phyloP scores from a whole-genome alignment of 148 eudicot species.

The Camellia granthamiana region DNA sequence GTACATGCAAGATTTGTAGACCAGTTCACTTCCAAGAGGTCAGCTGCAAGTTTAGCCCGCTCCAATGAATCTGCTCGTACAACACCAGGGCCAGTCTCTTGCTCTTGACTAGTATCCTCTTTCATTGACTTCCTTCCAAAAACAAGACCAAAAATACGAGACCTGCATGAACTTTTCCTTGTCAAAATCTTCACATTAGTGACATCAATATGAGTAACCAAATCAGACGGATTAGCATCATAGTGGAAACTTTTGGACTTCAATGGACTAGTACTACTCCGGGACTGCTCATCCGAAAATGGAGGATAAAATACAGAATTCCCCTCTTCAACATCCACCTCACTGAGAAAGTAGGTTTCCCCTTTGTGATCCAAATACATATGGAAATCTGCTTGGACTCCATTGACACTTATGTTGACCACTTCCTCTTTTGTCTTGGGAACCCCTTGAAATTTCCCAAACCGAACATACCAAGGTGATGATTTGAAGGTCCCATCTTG shows the following conservation, averaged over 20 bases:
- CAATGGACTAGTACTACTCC: slow-evolving; percentile 27
- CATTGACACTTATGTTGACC: slow-evolving; percentile 70
- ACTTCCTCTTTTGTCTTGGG: slow-evolving; percentile 71
- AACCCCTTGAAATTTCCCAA: slow-evolving; percentile 95
- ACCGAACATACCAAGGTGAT: slow-evolving; percentile 93
- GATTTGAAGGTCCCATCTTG: slow-evolving; percentile 84
- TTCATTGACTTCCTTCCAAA: slow-evolving; percentile 55
- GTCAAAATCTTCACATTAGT: slow-evolving; percentile 32
- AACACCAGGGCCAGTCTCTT: slow-evolving; percentile 28
- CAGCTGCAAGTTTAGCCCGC: slow-evolving; percentile 90
- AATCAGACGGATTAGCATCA: slow-evolving; percentile 20
- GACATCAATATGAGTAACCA: slow-evolving; percentile 40
- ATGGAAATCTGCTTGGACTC: slow-evolving; percentile 62
- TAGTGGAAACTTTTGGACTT: slow-evolving; percentile 53
- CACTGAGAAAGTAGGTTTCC: slow-evolving; percentile 70
- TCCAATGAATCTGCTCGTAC: slow-evolving; percentile 48
- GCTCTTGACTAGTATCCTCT: slow-evolving; percentile 30
- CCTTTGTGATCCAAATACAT: slow-evolving; percentile 88
- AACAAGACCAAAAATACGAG: slow-evolving; percentile 63
- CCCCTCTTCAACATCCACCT: slow-evolving; percentile 54
- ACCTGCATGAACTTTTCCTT: slow-evolving; percentile 35
- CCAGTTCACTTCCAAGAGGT: slow-evolving; percentile 87
- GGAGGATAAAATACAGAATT: slow-evolving; percentile 33
- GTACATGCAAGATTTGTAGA: slow-evolving; percentile 63
- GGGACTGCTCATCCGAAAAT: slow-evolving; percentile 39